A percentile compares a stretch with the other conserved stretches of the same genome.
These are phyloP conservation scores for Raffaelea arxii DNA, from an alignment of 2,329 filamentous ascomycete species.

Conservation along the genomic window DNA sequence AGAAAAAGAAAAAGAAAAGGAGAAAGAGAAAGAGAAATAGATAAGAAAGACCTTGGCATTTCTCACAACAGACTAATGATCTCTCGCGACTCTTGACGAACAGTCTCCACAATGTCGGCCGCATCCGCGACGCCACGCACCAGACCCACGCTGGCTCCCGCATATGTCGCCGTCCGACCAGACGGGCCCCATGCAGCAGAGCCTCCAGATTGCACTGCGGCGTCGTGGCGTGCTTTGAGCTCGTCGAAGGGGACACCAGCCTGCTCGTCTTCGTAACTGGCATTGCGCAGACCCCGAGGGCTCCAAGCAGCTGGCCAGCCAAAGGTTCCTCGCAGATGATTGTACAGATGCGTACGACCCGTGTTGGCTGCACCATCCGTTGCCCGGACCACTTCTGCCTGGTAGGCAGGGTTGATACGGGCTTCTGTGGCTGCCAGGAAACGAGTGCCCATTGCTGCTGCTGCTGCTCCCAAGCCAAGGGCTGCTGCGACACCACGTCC, in stretches of 20 bases:
- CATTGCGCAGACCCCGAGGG: constrained; percentile 29
- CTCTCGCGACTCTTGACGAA: constrained; percentile 1
- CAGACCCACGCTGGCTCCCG: constrained; percentile 10
- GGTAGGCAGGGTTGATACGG: constrained; percentile 29
- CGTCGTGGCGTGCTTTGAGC: constrained; percentile 27
- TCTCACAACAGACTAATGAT: neutral
- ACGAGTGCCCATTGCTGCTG: constrained; percentile 52
- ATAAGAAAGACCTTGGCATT: neutral
- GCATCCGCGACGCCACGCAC: constrained; percentile 8
- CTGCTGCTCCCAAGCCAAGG: constrained; percentile 42
- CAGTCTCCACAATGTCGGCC: constrained; percentile 3
- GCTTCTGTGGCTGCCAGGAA: constrained; percentile 42
- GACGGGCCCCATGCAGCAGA: constrained; percentile 20
- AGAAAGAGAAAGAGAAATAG: neutral
- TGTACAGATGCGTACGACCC: constrained; percentile 32
- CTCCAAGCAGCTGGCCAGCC: constrained; percentile 32
- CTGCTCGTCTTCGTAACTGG: constrained; percentile 29
- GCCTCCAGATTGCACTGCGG: constrained; percentile 22
- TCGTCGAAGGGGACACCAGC: constrained; percentile 31
- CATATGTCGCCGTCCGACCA: constrained; percentile 11
- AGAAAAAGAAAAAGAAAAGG: no score
- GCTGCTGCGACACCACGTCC: constrained; percentile 45
- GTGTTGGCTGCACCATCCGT: constrained; percentile 28
- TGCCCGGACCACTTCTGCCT: constrained; percentile 30
- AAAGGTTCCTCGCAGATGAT: constrained; percentile 31